Evolutionary conservation across 352 stramenopile species (phyloP), one percentile per base, ranked within the genome.

Genomic region (Phytophthora agathidicida): DNA sequence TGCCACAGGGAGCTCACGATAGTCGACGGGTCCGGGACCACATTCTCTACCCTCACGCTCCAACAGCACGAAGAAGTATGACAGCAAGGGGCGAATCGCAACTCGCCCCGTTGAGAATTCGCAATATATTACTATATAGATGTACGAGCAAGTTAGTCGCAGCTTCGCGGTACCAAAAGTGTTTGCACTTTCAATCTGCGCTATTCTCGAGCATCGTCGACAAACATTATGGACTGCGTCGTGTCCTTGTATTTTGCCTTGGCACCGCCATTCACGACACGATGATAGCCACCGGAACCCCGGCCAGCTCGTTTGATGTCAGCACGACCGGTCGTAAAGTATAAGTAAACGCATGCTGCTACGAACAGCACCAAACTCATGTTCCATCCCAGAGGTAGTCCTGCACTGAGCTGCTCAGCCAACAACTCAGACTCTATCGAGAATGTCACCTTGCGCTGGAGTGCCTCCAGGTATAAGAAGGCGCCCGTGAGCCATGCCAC

Each of bases 201-300:
- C 54, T 78, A 91, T 60, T 91, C 77, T 33, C 79, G 86, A 46
- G 82, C 79, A 59, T 91, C 82, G 54, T 89, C 79, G 16, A 91
- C 60, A 64, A 91, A 91, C 26, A 81, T 32, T 32, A 91, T 87
- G 8, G 82, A 72, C 38, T 77, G 77, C 2, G 79, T 89, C 8
- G 75, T 75, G 30, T 73, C 39, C 43, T 73, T 52, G 44, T 65
- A 68, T 63, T 87, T 76, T 41, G 47, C 39, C 53, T 85, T 76
- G 33, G 61, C 32, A 19, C 50, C 56, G n/a, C 59, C 52, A 55
- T 65, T 77, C 4, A 68, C 51, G 9, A 78, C 73, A 35, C 51
- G 63, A 22, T 71, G 60, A 45, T 88, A 88, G 27, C 65, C 48
- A n/a, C 32, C 41, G 7, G 50, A 60, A 24, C 50, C 31, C 41